Percentiles rank a stretch among this genome's conserved stretches.
These are phyloP conservation scores for Xylaria digitata DNA, from an alignment of 2,329 filamentous ascomycete genomes.

Conservation along the genomic window DNA sequence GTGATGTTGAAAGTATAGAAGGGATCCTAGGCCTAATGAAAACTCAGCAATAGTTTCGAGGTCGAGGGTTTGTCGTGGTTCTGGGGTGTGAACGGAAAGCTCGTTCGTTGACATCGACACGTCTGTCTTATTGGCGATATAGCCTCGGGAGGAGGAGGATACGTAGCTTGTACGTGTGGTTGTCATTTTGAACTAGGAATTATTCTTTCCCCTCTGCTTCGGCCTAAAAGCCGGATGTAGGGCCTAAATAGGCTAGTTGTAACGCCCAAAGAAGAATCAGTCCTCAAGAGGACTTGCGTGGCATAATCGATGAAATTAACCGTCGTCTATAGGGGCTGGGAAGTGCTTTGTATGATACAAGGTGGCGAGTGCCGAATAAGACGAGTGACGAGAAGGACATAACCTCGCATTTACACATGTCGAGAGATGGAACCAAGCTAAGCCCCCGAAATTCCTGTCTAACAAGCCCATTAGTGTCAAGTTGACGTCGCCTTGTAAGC, in stretches of 20 bases:
- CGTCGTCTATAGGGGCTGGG: too few relatives aligned
- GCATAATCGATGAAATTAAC: not conserved
- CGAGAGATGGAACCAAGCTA: not conserved
- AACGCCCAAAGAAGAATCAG: not conserved
- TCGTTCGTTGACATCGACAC: not conserved
- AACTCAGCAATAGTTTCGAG: not conserved
- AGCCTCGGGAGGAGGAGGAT: not conserved
- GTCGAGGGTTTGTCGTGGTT: not conserved
- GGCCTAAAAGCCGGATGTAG: constrained; percentile 16
- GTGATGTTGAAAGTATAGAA: constrained; percentile 12
- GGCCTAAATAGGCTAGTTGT: not conserved
- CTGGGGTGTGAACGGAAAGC: not conserved
- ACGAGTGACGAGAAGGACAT: not conserved
- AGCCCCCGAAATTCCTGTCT: not conserved
- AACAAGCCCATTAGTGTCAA: not conserved
- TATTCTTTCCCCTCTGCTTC: not conserved
- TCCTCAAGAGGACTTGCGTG: too few relatives aligned
- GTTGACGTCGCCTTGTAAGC: not conserved
- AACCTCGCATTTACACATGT: not conserved
- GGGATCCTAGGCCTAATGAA: not conserved
- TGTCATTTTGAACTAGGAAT: not conserved
- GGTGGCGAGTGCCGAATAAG: not conserved
- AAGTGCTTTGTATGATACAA: not conserved
- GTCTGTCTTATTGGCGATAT: not conserved
- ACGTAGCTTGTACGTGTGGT: not conserved